Base-by-base conservation (phyloP, 2,329 filamentous ascomycete genomes). In the Penicillium thymicola region DNA sequence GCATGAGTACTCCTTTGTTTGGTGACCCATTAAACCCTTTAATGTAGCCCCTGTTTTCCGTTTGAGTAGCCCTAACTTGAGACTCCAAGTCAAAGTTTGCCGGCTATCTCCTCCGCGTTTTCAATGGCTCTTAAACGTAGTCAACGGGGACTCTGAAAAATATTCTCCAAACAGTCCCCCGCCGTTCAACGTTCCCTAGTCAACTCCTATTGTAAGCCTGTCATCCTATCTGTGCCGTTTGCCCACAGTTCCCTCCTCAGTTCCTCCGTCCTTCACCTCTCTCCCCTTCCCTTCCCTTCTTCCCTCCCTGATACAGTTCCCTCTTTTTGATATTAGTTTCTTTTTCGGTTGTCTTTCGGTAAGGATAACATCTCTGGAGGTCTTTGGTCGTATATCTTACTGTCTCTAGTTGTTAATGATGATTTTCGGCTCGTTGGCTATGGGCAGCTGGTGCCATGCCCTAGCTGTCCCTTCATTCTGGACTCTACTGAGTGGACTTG, bases 11-110 rank as follows among this genome's bases (percentile, higher is more conserved):
- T 43, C 4, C 38, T 50, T 43, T 37, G 37, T 43, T 41, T 23
- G 23, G 16, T 14, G 18, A 27, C 4, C 25, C 28, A 47, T 46
- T 37, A 34, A 32, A 27, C n/a, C 42, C 25, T 50, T 50, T 40
- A 27, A 53, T 40, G 25, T 53, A 14, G 38, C 28, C 27, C 38
- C 38, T 44, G 16, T 28, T 27, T 50, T 38, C 37, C 37, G 51
- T 50, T 54, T 54, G 52, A 34, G 11, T 11, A 52, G 34, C 53
- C 53, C 47, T 51, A 51, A 41, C 4, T 41, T 30, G 23, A 18
- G 32, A 25, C 40, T 10, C 34, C 27, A 46, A 46, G 27, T 46
- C 48, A n/a, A 56, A 46, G 9, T 45, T 46, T 45, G 28, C n/a
- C 54, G 54, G 54, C 28, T 40, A 10, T 46, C 36, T 10, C 54